Conservation (phyloP, 129 eudicot species). For the Pulicaria dysenterica region DNA sequence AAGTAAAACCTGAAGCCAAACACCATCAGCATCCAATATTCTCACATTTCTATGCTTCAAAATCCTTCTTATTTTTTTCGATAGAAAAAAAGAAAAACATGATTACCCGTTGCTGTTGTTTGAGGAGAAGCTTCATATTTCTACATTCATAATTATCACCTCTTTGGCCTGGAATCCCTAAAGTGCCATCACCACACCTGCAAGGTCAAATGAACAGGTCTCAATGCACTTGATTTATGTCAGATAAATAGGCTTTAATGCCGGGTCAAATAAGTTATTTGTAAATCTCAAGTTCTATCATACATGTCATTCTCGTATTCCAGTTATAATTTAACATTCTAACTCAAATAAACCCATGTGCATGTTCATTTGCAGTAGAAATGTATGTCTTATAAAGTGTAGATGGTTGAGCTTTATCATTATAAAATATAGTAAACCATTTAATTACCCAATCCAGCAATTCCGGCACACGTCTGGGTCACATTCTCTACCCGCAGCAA, state of each 20-base stretch:
- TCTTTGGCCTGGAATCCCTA: constrained; percentile 77
- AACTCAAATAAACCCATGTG: background rate
- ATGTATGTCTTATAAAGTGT: constrained; percentile 3
- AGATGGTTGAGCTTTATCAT: background rate
- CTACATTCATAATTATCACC: constrained; percentile 87
- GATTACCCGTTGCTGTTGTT: constrained; percentile 87
- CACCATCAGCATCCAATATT: constrained; percentile 20
- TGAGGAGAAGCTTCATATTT: constrained; percentile 97
- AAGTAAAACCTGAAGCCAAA: constrained; percentile 63
- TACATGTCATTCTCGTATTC: background rate
- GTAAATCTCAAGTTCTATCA: background rate
- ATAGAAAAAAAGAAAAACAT: background rate
- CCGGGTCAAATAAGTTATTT: background rate
- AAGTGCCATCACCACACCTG: constrained; percentile 97
- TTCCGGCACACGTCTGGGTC: constrained; percentile 98
- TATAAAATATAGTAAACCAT: background rate
- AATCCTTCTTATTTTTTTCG: background rate
- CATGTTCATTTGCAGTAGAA: constrained; percentile 8
- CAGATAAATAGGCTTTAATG: too few relatives aligned
- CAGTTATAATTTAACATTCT: background rate
- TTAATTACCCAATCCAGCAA: constrained; percentile 85
- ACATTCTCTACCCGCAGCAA: constrained; percentile 95
- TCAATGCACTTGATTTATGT: background rate
- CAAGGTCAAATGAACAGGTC: constrained; percentile 33
- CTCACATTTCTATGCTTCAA: constrained; percentile 1